Base-by-base conservation (phyloP, 2,329 filamentous ascomycete genomes). In the Colletotrichum eleusines region DNA sequence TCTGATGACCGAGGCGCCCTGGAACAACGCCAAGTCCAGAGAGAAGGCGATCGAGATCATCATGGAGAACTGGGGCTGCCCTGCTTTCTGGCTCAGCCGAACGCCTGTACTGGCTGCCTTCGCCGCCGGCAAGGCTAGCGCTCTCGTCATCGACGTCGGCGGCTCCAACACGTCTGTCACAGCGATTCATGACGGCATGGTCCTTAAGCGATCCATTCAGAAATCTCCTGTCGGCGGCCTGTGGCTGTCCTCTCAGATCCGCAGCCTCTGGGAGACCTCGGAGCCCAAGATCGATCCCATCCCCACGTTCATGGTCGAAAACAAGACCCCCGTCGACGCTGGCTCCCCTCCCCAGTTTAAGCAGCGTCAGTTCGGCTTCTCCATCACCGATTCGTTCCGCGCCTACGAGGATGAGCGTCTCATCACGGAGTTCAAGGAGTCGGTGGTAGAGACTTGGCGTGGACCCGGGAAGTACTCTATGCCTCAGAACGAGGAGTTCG, bases 391-490 rank as follows among this genome's bases (percentile, higher is more conserved):
- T 35, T 94, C 93, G 1, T 98, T 95, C 87, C 90, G 92, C 71
- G 85, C 86, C 23, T 91, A 95, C 74, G 91, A 98, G 81, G 95
- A 99, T 84, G 96, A 98, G 80, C 93, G 95, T 63, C 91, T 97
- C 51, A 84, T 99, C 68, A 94, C 94, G 46, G 94, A 98, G 80
- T 99, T 97, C 88, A 99, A 99, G 84, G 97, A 99, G 83, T 97
- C 93, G 23, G 94, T 98, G 20, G 94, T 98, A 35, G 94, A 98
- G 82, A 90, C 95, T 18, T 99, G 96, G 95, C 89, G 90, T 33
- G 94, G 94, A 0, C 93, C 93, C 0, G 91, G 91, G 70, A 88
- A 90, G 72, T 90, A 94, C 76, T 80, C 81, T 51, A 82, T 80
- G 74, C 88, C 83, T 28, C 90, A 91, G 46, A 97, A 95, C 78